Conservation (phyloP, 768 basidiomycete species). For the Tylopilus sp. region DNA sequence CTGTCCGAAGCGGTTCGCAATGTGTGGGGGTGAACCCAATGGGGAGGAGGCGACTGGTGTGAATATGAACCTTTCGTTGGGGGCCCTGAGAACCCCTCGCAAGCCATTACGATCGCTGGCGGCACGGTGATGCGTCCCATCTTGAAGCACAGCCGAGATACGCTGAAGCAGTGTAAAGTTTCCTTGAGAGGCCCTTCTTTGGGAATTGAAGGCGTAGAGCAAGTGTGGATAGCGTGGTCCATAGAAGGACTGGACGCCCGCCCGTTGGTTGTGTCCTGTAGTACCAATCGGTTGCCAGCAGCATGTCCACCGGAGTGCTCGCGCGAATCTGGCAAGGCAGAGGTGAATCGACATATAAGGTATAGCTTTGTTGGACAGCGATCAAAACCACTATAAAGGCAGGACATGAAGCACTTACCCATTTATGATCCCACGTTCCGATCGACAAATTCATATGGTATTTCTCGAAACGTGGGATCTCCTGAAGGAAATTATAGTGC, state of each 20-base stretch:
- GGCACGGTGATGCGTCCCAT: slow-evolving; percentile 68
- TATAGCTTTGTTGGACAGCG: slow-evolving; percentile 5
- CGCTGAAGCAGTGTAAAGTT: slow-evolving; percentile 51
- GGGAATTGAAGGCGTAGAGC: background rate
- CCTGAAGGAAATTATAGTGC: slow-evolving; percentile 15
- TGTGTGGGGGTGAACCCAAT: slow-evolving; percentile 8
- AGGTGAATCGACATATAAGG: slow-evolving; percentile 14
- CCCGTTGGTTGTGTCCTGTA: background rate
- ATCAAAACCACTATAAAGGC: background rate
- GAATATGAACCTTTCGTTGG: slow-evolving; percentile 12
- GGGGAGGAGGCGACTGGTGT: slow-evolving; percentile 8
- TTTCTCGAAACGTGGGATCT: slow-evolving; percentile 14
- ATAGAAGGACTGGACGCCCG: background rate
- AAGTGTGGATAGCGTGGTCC: background rate
- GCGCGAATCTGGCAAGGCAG: background rate
- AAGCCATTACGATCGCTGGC: slow-evolving; percentile 54
- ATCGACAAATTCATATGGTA: slow-evolving; percentile 16
- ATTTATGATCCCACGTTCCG: slow-evolving; percentile 17
- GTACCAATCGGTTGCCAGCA: background rate
- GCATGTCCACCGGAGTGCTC: background rate
- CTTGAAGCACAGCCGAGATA: slow-evolving; percentile 67
- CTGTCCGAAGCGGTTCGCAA: slow-evolving; percentile 10
- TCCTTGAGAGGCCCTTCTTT: slow-evolving; percentile 37
- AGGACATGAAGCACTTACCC: slow-evolving; percentile 4
- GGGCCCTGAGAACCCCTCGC: slow-evolving; percentile 46